phyloP scores from a whole-genome alignment of 2,329 filamentous ascomycete genomes.

The Hyphodiscus sp. region DNA sequence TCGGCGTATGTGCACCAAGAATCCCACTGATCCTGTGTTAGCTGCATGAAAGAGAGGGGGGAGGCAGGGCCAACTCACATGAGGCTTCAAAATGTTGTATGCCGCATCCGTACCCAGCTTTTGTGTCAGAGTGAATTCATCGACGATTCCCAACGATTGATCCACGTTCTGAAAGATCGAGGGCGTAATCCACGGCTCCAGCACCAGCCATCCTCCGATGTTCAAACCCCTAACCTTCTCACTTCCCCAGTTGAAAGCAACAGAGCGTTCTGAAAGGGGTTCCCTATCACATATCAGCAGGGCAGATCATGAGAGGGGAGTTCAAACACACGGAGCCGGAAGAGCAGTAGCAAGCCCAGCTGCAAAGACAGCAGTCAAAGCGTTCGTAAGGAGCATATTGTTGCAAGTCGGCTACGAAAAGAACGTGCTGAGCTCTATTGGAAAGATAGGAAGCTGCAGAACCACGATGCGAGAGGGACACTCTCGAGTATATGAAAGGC shows the following conservation, averaged over 20 bases:
- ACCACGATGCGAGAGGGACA: not conserved
- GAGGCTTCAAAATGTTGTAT: constrained; percentile 45
- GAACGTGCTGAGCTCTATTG: not conserved
- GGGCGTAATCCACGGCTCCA: constrained; percentile 47
- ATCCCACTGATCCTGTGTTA: constrained; percentile 21
- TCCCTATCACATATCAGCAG: constrained; percentile 2
- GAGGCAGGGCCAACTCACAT: constrained; percentile 28
- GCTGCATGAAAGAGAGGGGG: constrained; percentile 21
- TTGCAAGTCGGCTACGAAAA: constrained; percentile 1
- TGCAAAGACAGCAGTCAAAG: constrained; percentile 10
- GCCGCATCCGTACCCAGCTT: constrained; percentile 41
- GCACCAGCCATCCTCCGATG: constrained; percentile 32
- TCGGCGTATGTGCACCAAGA: constrained; percentile 34
- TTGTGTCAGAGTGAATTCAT: constrained; percentile 32
- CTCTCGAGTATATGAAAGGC: constrained; percentile 1
- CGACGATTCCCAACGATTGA: constrained; percentile 28
- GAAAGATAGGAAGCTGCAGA: constrained; percentile 1
- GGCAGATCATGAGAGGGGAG: not conserved
- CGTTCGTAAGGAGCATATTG: constrained; percentile 16
- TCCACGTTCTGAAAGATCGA: constrained; percentile 41
- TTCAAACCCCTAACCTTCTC: constrained; percentile 39
- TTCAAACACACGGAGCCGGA: constrained; percentile 4
- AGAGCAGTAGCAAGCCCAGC: constrained; percentile 8
- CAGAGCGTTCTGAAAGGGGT: constrained; percentile 22
- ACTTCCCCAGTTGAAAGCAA: constrained; percentile 41